Evolutionary conservation across 176 grass and related monocot species (phyloP).

Genomic region (Dactylis glomerata): DNA sequence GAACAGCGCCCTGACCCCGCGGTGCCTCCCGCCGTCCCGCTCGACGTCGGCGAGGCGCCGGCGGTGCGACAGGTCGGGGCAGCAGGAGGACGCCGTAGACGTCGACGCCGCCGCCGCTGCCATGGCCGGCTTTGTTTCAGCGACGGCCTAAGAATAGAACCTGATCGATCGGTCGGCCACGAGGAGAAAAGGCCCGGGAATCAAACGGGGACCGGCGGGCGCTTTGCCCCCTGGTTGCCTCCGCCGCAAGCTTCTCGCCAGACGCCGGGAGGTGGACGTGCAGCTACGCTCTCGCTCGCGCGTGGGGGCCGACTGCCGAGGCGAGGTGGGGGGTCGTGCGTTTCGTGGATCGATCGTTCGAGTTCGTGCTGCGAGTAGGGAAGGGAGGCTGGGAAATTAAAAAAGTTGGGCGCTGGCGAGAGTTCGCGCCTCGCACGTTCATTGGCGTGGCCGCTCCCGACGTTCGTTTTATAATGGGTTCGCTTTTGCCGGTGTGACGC

Average conservation of each 20-base stretch:
- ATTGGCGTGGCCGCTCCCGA: not conserved
- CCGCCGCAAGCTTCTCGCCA: not conserved
- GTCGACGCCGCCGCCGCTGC: not conserved
- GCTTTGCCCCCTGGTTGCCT: not conserved
- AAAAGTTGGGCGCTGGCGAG: not conserved
- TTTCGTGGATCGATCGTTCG: not conserved
- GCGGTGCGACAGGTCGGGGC: conserved; percentile 21
- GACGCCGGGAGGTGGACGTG: not conserved
- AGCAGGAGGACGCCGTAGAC: not conserved
- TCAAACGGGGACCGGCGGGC: not conserved
- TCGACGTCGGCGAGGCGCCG: conserved; percentile 44
- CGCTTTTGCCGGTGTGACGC: not conserved
- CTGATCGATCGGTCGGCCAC: not conserved
- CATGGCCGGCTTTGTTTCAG: conserved; percentile 14
- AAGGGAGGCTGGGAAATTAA: not conserved
- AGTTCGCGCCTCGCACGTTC: not conserved
- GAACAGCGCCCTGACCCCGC: conserved; percentile 29
- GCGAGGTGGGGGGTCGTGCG: not conserved
- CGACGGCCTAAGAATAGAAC: not conserved
- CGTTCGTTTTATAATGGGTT: not conserved
- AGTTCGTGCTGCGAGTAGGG: not conserved
- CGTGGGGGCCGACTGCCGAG: not conserved
- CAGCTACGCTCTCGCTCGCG: not conserved
- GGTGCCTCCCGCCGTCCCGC: not conserved
- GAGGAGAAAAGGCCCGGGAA: not conserved